Evolutionary conservation across 371 early-diverging fungal genomes (phyloP), one percentile per base, ranked within the genome.

Genomic region (Furculomyces boomerangus): DNA sequence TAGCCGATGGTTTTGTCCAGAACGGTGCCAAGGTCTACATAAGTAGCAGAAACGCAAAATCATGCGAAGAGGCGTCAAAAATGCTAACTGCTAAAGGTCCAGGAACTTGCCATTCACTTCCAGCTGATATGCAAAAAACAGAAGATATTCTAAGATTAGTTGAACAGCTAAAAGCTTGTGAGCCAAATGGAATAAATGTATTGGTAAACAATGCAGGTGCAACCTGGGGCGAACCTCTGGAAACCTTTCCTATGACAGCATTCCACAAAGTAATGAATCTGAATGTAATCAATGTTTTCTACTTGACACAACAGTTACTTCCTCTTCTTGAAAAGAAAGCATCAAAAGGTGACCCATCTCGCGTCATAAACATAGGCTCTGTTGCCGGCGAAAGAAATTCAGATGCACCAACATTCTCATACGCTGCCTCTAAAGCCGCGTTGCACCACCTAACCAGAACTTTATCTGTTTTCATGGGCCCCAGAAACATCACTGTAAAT

Each of bases 181-280:
- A 88, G 62, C 57, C 61, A 1, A 3, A 61, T 68, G 86, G 84
- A 59, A 71, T 92, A 50, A 74, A 92, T 60, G 74, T 92, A 14
- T 72, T 93, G 20, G 73, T 92, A 29, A 91, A 92, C 65, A 90
- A 90, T 64, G 77, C 84, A 20, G 87, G 87, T 2, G 86, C 84
- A 39, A 85, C 75, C 20, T 85, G 83, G 81, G 82, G 74, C 31
- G 77, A 71, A 14, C 61, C 74, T 26, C 14, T 44, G 83, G 2
- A 80, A 74, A 39, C 56, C 29, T 86, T 82, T 54, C 81, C 84
- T 1, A 81, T 83, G 46, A 57, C 55, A 1, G 84, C 82, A 13
- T 86, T 80, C 59, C 67, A 73, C 61, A 88, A 88, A 62, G 75
- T 88, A 41, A 77, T 95, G 77, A 86, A 83, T 44, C 72, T 95